These are phyloP conservation scores for Oryza coarctata DNA, from an alignment of 176 grass and related monocot species.

Conservation along the genomic window DNA sequence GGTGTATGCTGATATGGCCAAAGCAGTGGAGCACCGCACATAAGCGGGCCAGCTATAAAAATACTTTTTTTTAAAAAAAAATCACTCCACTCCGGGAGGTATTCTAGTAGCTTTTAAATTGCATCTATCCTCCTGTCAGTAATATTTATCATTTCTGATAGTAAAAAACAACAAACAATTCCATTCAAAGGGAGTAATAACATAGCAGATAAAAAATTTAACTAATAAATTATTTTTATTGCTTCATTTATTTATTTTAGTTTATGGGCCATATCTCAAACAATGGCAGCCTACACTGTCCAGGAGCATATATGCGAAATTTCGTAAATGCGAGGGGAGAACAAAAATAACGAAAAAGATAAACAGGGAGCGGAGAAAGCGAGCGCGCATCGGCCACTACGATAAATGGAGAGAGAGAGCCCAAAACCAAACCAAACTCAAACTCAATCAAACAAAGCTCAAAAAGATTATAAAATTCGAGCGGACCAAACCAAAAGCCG, in stretches of 20 bases:
- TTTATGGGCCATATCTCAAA: no score
- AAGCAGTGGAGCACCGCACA: neutral
- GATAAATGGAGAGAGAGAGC: neutral
- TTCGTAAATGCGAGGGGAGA: neutral
- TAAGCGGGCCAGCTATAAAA: no score
- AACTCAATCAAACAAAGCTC: neutral
- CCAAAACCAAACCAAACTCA: conserved; percentile 38
- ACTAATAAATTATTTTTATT: no score
- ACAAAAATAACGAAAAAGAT: neutral
- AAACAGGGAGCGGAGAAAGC: conserved; percentile 2
- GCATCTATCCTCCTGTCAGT: no score
- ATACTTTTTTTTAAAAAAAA: no score
- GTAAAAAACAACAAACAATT: no score
- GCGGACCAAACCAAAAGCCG: neutral
- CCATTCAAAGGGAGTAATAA: no score
- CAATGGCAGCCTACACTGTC: neutral
- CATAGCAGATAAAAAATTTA: no score
- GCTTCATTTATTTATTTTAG: no score
- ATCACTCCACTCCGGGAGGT: no score
- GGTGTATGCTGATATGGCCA: neutral
- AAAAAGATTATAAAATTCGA: neutral
- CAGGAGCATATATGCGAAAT: neutral
- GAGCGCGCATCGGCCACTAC: neutral
- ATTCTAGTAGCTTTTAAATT: no score
- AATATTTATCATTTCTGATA: no score